Conservation (phyloP, 1,284 basidiomycete species). For the Cryptococcus depauperatus region DNA sequence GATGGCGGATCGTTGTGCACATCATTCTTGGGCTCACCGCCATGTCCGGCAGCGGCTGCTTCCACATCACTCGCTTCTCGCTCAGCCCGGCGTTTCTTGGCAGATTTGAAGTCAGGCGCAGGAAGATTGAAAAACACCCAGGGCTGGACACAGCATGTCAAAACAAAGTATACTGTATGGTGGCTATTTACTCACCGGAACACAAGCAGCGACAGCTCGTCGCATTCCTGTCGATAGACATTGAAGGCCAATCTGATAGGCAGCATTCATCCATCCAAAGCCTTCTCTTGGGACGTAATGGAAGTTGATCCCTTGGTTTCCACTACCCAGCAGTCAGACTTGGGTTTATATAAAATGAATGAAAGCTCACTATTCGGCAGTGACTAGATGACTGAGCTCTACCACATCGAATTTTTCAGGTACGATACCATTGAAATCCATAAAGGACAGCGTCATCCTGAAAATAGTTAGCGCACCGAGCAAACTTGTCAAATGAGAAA, state of each 20-base stretch:
- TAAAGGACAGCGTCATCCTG: constrained; percentile 48
- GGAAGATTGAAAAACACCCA: constrained; percentile 43
- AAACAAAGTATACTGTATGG: background rate
- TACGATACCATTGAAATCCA: constrained; percentile 94
- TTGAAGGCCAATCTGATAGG: constrained; percentile 89
- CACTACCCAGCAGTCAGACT: constrained; percentile 43
- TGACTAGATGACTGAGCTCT: constrained; percentile 85
- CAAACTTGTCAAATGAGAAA: background rate
- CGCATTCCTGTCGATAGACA: constrained; percentile 91
- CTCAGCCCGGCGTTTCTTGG: constrained; percentile 44
- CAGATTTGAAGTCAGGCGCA: constrained; percentile 52
- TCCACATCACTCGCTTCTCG: constrained; percentile 50
- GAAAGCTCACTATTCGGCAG: constrained; percentile 69
- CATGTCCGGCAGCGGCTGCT: constrained; percentile 46
- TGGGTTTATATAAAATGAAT: background rate
- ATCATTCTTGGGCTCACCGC: constrained; percentile 27
- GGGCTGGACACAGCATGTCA: constrained; percentile 13
- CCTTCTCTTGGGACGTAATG: constrained; percentile 93
- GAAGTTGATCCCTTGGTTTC: constrained; percentile 96
- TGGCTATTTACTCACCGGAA: constrained; percentile 24
- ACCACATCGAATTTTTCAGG: constrained; percentile 99
- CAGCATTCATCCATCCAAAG: constrained; percentile 96
- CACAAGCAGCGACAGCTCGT: constrained; percentile 81
- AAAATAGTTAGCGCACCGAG: constrained; percentile 7
- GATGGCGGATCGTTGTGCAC: constrained; percentile 31